These are phyloP conservation scores for Trichoderma asperellum DNA, from an alignment of 2,329 filamentous ascomycete species.

Conservation along the genomic window DNA sequence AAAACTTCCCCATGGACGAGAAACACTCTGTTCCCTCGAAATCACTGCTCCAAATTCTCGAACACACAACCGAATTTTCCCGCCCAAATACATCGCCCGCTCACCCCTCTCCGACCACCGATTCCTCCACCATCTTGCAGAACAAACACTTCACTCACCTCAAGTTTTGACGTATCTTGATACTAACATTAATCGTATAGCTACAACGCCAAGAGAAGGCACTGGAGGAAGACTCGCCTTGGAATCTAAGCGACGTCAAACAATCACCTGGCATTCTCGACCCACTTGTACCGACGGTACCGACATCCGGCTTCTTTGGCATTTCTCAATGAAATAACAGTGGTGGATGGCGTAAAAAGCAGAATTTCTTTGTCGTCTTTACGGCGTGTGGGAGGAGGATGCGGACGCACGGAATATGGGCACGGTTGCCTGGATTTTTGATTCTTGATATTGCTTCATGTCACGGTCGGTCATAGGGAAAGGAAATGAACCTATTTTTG, in stretches of 20 bases:
- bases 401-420: conserved; percentile 37
- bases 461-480: conserved; percentile 54
- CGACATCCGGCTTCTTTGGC: conserved; percentile 32
- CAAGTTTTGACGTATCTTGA: not conserved
- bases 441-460: conserved; percentile 50
- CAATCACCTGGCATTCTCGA: conserved; percentile 33
- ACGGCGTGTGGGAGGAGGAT: conserved; percentile 36
- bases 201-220: conserved; percentile 99
- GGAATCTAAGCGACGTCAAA: conserved; percentile 76
- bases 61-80: not conserved
- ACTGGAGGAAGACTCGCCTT: conserved; percentile 99
- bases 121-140: not conserved
- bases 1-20: not conserved
- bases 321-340: conserved; percentile 38
- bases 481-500: conserved; percentile 34
- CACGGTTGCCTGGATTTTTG: conserved; percentile 44
- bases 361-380: conserved; percentile 29
- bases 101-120: too few relatives aligned
- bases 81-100: not conserved
- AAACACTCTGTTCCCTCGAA: not conserved
- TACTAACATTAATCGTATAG: conserved; percentile 53
- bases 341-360: conserved; percentile 30
- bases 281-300: conserved; percentile 34
- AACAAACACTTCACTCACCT: not conserved
- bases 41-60: not conserved